phyloP scores from a whole-genome alignment of 73 alveolate species.

The Paramecium caudatum region DNA sequence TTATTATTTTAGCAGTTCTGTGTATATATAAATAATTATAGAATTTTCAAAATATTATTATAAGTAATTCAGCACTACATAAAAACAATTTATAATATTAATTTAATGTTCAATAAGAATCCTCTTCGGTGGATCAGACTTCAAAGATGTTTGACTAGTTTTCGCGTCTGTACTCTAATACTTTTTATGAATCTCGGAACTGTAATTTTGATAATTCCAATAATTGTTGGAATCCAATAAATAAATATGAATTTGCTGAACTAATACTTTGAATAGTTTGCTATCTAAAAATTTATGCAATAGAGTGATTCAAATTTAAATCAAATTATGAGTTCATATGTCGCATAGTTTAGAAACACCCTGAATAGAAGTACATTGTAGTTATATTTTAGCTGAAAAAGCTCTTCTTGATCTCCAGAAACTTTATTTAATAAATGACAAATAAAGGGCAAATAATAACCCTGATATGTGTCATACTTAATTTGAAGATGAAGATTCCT shows the following conservation, averaged over 20 bases:
- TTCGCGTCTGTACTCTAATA: constrained; percentile 10
- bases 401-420: neutral
- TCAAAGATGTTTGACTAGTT: neutral
- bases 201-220: too few relatives aligned
- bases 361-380: neutral
- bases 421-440: neutral
- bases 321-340: neutral
- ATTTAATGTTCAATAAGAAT: too few relatives aligned
- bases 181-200: neutral
- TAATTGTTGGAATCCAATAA: too few relatives aligned
- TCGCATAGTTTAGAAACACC: neutral
- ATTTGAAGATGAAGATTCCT: neutral
- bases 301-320: too few relatives aligned
- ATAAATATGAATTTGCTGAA: too few relatives aligned
- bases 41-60: too few relatives aligned
- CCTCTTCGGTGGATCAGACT: too few relatives aligned
- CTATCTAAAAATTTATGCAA: neutral
- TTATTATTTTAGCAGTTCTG: too few relatives aligned
- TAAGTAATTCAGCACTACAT: too few relatives aligned
- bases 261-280: neutral
- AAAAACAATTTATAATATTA: too few relatives aligned
- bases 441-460: neutral
- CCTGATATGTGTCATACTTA: constrained; percentile 42
- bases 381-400: constrained; percentile 1
- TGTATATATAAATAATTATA: too few relatives aligned